phyloP scores from a whole-genome alignment of 805 yeast species.

The Cephaloascus albidus region DNA sequence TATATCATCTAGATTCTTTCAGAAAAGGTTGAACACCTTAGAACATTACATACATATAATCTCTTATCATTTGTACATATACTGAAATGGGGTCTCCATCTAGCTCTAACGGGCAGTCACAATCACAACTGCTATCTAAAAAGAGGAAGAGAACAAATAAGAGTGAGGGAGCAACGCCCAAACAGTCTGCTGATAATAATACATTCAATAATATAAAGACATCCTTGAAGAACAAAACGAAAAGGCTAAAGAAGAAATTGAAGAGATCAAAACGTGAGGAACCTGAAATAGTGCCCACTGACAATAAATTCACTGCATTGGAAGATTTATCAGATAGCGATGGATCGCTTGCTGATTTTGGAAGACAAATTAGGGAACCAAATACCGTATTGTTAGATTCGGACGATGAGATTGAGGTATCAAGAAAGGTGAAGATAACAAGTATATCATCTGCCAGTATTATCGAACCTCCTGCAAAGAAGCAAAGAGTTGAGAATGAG shows the following conservation, averaged over 20 bases:
- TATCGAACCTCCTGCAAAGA: neutral
- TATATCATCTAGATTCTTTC: no score
- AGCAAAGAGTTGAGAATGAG: slow-evolving; percentile 14
- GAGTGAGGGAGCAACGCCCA: neutral
- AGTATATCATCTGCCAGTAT: neutral
- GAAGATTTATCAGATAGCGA: neutral
- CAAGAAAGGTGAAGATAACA: neutral
- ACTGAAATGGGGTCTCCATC: no score
- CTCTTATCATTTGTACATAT: no score
- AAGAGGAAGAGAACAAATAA: neutral
- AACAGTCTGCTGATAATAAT: slow-evolving; percentile 1
- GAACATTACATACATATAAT: no score
- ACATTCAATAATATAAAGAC: neutral
- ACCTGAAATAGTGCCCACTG: neutral
- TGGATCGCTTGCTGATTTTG: no score
- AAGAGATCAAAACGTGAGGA: neutral
- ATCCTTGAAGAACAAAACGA: neutral
- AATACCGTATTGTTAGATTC: neutral
- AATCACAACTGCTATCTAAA: neutral
- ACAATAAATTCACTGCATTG: neutral
- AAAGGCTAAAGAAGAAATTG: neutral
- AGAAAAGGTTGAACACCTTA: no score
- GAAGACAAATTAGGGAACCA: no score
- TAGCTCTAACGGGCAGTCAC: no score
- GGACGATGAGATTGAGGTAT: neutral